These are phyloP conservation scores for Lepidium didymum DNA, from an alignment of 345 rosid genomes.

Conservation along the genomic window DNA sequence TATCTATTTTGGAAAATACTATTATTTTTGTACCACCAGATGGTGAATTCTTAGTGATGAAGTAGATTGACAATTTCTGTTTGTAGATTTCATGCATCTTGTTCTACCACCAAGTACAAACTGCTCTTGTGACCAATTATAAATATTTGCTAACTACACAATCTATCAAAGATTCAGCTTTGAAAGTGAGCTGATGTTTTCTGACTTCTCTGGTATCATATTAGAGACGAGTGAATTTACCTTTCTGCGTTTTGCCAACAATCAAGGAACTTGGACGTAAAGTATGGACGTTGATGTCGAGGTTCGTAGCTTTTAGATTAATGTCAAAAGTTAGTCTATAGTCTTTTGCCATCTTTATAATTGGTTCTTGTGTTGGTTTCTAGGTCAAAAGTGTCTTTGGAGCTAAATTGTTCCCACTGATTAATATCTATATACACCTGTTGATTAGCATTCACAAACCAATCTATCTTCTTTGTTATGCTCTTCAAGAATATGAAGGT, in stretches of 20 bases:
- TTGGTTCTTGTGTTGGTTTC: too few species aligned
- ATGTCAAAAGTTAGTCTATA: not conserved
- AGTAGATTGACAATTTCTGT: constrained; percentile 43
- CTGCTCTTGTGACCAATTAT: not conserved
- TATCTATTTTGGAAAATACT: constrained; percentile 90
- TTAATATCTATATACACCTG: not conserved
- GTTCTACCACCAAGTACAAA: not conserved
- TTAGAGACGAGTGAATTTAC: constrained; percentile 95
- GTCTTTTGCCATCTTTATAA: too few species aligned
- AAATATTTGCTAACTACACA: too few species aligned
- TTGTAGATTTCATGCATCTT: not conserved
- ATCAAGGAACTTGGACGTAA: not conserved
- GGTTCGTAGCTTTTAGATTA: not conserved
- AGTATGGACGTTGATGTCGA: not conserved
- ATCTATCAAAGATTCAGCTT: too few species aligned
- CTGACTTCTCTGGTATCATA: constrained; percentile 59
- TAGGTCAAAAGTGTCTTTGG: too few species aligned
- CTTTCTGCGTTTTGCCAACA: constrained; percentile 90
- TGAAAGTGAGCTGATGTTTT: too few species aligned
- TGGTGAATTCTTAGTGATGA: constrained; percentile 98
- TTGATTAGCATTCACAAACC: not conserved
- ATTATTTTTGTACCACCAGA: constrained; percentile 98
- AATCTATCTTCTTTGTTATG: not conserved
- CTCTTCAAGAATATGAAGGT: not conserved
- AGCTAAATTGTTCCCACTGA: not conserved